A percentile compares a stretch with the other conserved stretches of the same genome.
Evolutionary conservation across 2,329 filamentous ascomycete species (phyloP).

Genomic region (Dothistroma pini): DNA sequence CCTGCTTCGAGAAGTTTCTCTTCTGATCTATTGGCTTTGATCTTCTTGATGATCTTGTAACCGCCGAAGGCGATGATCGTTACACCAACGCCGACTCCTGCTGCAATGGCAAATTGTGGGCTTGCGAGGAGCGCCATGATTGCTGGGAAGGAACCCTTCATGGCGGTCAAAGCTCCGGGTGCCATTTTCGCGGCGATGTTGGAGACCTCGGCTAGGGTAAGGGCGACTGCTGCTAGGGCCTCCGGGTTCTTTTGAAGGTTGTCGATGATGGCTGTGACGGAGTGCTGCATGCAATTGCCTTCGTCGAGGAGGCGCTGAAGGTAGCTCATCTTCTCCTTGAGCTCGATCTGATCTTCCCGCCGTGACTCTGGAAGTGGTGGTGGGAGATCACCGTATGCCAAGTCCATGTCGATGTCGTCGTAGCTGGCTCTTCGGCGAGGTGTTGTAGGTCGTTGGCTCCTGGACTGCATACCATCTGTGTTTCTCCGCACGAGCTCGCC

Average conservation of each 20-base stretch:
- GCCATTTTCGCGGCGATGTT: constrained; percentile 78
- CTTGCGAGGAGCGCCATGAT: constrained; percentile 82
- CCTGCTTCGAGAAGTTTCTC: constrained; percentile 15
- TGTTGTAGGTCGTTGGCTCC: constrained; percentile 14
- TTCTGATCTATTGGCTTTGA: constrained; percentile 49
- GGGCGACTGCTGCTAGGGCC: constrained; percentile 85
- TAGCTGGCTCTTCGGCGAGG: constrained; percentile 38
- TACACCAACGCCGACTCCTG: constrained; percentile 83
- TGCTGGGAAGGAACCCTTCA: constrained; percentile 79
- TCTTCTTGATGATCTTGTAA: constrained; percentile 94
- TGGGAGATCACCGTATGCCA: constrained; percentile 83
- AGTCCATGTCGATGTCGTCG: constrained; percentile 74
- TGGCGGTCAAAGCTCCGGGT: constrained; percentile 67
- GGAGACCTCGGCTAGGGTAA: constrained; percentile 88
- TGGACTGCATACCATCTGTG: constrained; percentile 36
- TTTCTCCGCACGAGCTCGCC: constrained; percentile 43
- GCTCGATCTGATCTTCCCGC: constrained; percentile 52
- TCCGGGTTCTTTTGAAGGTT: constrained; percentile 81
- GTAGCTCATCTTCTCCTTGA: constrained; percentile 66
- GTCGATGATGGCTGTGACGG: constrained; percentile 75
- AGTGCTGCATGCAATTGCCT: constrained; percentile 82
- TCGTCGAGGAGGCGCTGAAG: constrained; percentile 79
- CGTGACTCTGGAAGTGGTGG: constrained; percentile 57
- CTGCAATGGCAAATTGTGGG: constrained; percentile 92
- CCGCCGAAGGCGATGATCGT: constrained; percentile 94